Percentiles rank a stretch among this genome's conserved stretches.
Evolutionary conservation across 306 rosid genomes (phyloP).

Genomic region (Trifolium subterraneum): DNA sequence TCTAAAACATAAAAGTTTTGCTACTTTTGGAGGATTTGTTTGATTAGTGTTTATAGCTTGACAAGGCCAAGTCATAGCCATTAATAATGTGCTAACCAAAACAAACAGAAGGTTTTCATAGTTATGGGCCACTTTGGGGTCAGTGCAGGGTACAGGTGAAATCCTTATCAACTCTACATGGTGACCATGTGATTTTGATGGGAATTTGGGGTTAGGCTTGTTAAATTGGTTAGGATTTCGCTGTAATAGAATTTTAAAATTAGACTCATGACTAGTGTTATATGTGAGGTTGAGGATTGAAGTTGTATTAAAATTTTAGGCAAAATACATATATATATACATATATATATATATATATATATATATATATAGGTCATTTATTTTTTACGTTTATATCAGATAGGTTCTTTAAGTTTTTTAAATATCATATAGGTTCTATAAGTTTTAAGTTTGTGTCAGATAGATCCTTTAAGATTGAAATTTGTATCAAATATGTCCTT

Average conservation of each 20-base stretch:
- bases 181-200: slow-evolving; percentile 51
- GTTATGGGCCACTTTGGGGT: slow-evolving; percentile 46
- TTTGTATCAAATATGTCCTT: too few species aligned
- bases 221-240: neutral
- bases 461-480: too few species aligned
- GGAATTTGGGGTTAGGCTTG: neutral
- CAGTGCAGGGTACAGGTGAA: slow-evolving; percentile 30
- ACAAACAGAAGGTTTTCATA: slow-evolving; percentile 49
- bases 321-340: too few species aligned
- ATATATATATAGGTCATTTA: too few species aligned
- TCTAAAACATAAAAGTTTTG: slow-evolving; percentile 42
- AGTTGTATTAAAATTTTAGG: neutral
- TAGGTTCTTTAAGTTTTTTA: too few species aligned
- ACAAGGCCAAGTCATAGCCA: slow-evolving; percentile 38
- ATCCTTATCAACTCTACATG: slow-evolving; percentile 43
- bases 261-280: too few species aligned
- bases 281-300: too few species aligned
- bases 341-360: too few species aligned
- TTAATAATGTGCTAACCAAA: slow-evolving; percentile 38
- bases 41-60: slow-evolving; percentile 4
- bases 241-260: neutral
- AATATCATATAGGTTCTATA: too few species aligned
- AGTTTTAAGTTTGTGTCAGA: too few species aligned
- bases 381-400: too few species aligned
- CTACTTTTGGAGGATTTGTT: slow-evolving; percentile 42